Base-by-base conservation (phyloP, 495 filamentous ascomycete genomes). In the Lophiotrema nucula region DNA sequence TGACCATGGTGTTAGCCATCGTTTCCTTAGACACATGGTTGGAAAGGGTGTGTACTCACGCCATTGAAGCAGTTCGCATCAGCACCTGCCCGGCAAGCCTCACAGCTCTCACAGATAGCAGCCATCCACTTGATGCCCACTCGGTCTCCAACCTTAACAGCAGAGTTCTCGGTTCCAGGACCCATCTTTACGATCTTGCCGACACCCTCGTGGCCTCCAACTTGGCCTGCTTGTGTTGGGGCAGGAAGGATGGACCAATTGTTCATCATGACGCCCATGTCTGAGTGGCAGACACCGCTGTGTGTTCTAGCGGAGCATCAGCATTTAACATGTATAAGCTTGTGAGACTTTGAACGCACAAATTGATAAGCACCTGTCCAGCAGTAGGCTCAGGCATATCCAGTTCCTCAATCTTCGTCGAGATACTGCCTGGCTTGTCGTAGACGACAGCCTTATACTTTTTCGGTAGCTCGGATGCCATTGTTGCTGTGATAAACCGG, bases 261-360 rank as follows among this genome's bases (percentile, higher is more conserved):
- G 62, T 82, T 83, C 38, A 75, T 77, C 79, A 88, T 87, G 62
- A 87, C 70, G 23, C 78, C 76, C 57, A 77, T 70, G 63, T 90
- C 87, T 12, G 82, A 85, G 67, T 86, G 84, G 68, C 86, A 88
- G 28, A 90, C 83, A 45, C 87, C 86, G 1, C 81, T 83, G 58
- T 88, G 85, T 22, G 85, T 84, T 26, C 82, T 83, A 35, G 8
- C 31, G 15, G 15, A 35, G 31, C 31, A 35, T 35, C 31, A 35
- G 31, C 31, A 15, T 8, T 15, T 35, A 35, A n/a, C n/a, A n/a
- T n/a, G n/a, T n/a, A n/a, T n/a, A n/a, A n/a, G n/a, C n/a, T n/a
- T n/a, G n/a, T n/a, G n/a, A n/a, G n/a, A n/a, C n/a, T n/a, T n/a
- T n/a, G 16, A 12, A 64, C 74, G 44, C 72, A 84, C 81, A 89